Conservation (phyloP, 2,329 filamentous ascomycete genomes). For the Aspergillus pseudoterreus region DNA sequence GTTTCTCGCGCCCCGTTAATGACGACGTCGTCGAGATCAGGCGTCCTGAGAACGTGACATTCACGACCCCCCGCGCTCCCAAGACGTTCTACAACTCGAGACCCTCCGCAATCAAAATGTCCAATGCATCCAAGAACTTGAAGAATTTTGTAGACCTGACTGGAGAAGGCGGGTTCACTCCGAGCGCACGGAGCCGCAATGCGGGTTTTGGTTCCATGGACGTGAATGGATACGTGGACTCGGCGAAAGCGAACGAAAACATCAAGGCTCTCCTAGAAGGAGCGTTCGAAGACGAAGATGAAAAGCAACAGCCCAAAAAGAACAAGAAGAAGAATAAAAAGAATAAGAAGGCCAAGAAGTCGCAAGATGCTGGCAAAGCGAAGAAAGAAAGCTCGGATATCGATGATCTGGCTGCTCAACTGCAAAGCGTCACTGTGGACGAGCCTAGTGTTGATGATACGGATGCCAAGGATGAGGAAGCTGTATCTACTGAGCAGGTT, state of each 20-base stretch:
- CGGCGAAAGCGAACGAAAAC: slow-evolving; percentile 49
- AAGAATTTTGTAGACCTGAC: slow-evolving; percentile 51
- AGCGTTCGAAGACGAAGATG: slow-evolving; percentile 50
- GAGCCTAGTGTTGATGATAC: slow-evolving; percentile 26
- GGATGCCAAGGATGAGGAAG: slow-evolving; percentile 34
- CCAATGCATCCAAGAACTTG: slow-evolving; percentile 41
- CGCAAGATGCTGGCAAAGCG: slow-evolving; percentile 13
- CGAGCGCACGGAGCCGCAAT: slow-evolving; percentile 43
- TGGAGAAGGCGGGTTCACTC: slow-evolving; percentile 44
- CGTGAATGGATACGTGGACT: slow-evolving; percentile 49
- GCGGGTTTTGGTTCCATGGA: slow-evolving; percentile 54
- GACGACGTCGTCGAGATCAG: slow-evolving; percentile 43
- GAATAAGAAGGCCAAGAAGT: slow-evolving; percentile 18
- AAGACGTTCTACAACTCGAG: slow-evolving; percentile 53
- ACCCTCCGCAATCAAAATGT: slow-evolving; percentile 36
- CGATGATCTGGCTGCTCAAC: slow-evolving; percentile 42
- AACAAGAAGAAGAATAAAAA: slow-evolving; percentile 17
- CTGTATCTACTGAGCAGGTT: slow-evolving; percentile 41
- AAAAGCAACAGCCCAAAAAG: slow-evolving; percentile 35
- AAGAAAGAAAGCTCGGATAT: slow-evolving; percentile 31
- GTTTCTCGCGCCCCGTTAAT: slow-evolving; percentile 19
- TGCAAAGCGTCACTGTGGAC: slow-evolving; percentile 41
- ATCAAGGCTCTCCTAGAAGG: slow-evolving; percentile 51
- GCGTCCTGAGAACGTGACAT: slow-evolving; percentile 47
- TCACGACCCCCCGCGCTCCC: slow-evolving; percentile 49